A percentile compares a stretch with the other conserved stretches of the same genome.
These are phyloP conservation scores for Colletotrichum aenigma DNA, from an alignment of 2,329 filamentous ascomycete species.

Conservation along the genomic window DNA sequence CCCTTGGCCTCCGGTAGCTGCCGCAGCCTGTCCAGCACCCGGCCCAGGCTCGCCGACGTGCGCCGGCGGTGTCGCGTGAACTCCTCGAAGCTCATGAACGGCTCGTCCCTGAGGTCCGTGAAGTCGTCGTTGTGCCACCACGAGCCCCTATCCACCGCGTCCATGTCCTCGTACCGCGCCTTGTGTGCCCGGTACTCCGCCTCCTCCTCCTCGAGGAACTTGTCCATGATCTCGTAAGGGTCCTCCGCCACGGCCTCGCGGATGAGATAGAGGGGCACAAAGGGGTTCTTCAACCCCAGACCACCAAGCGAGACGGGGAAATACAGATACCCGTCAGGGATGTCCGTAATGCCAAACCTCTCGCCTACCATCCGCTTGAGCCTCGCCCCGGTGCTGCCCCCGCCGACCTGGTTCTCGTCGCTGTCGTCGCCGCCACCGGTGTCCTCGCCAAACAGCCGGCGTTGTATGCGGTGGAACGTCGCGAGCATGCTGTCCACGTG, in stretches of 20 bases:
- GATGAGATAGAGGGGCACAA: slow-evolving; percentile 27
- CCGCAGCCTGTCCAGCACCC: slow-evolving; percentile 33
- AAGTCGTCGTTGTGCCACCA: slow-evolving; percentile 8
- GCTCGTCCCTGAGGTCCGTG: slow-evolving; percentile 21
- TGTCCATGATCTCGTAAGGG: slow-evolving; percentile 27
- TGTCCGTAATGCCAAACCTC: slow-evolving; percentile 45
- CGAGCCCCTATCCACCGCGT: slow-evolving; percentile 10
- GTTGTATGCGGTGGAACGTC: slow-evolving; percentile 57
- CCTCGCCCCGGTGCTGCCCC: slow-evolving; percentile 41
- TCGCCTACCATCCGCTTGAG: slow-evolving; percentile 48
- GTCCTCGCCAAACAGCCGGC: slow-evolving; percentile 44
- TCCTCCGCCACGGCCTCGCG: slow-evolving; percentile 26
- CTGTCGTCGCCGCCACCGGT: slow-evolving; percentile 23
- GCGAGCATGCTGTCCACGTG: slow-evolving; percentile 61
- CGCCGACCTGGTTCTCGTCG: background rate
- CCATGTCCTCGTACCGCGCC: slow-evolving; percentile 30
- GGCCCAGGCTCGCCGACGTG: slow-evolving; percentile 25
- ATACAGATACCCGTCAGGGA: slow-evolving; percentile 46
- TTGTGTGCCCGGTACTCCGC: slow-evolving; percentile 36
- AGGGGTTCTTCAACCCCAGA: slow-evolving; percentile 42
- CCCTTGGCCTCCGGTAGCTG: slow-evolving; percentile 26
- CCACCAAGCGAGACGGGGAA: slow-evolving; percentile 43
- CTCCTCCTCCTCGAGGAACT: slow-evolving; percentile 33
- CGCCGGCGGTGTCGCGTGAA: slow-evolving; percentile 38
- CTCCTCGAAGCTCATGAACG: slow-evolving; percentile 44